Base-by-base conservation (phyloP, 2,329 filamentous ascomycete species). In the Neobulgaria alba region DNA sequence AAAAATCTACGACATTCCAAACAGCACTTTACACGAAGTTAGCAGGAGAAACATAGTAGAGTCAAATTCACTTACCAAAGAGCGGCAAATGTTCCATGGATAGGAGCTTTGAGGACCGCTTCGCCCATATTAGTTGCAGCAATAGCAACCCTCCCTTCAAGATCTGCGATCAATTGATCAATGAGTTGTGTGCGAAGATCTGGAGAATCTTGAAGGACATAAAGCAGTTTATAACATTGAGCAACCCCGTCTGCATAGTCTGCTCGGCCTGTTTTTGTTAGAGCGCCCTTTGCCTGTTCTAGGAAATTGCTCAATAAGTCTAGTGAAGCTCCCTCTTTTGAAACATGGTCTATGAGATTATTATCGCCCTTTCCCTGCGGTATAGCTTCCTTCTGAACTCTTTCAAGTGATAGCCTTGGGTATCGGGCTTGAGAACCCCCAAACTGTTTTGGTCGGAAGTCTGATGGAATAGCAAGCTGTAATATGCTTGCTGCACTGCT, bases 231-330 rank as follows among this genome's bases (percentile, higher is more conserved):
- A 46, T 82, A 83, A 2, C 82, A 70, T 39, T 86, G 79, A 23
- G 89, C 90, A 35, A 92, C 80, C 8, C 90, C 90, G 62, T 98
- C 90, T 1, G 89, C 88, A 59, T 95, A 86, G 57, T 96, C 89
- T 10, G 88, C 90, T 46, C 92, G 75, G 16, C 86, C 86, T 3
- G 87, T 94, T 18, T 66, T 68, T 16, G 78, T 70, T 43, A 85
- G 80, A 23, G 75, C 65, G 3, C 63, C 61, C 42, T 81, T 73
- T 1, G 77, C 75, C 39, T 68, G 67, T 1, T 47, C 52, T 29
- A 75, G 65, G 40, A 80, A 73, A 12, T 64, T 61, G 3, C 47
- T 49, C 19, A 80, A 59, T 8, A 71, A 10, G 15, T 29, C 30
- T 42, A 44, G 37, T 47, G 41, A 20, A 17, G n/a, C 15, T 9